Base-by-base conservation (phyloP, 2,329 filamentous ascomycete genomes). In the Zasmidium citrigriseum region DNA sequence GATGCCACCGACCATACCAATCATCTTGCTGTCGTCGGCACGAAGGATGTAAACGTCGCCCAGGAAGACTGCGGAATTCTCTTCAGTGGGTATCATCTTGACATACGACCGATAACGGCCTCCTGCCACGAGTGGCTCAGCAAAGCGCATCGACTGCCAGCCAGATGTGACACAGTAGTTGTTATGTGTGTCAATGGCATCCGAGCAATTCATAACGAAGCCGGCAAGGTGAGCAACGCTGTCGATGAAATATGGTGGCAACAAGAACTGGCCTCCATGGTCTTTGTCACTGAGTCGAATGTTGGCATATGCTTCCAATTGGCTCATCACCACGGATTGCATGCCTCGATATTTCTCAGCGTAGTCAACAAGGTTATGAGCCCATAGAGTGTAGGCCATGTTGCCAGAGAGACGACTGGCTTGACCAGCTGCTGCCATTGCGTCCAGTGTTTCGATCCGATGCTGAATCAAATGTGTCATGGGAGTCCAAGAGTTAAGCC, bases 221-320 rank as follows among this genome's bases (percentile, higher is more conserved):
- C 66, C 61, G 23, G 70, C 61, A 23, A 61, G 72, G 24, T 68
- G 67, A 12, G 72, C 64, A 18, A 44, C 16, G 20, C 29, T 72
- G 66, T 78, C 76, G 44, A 76, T 76, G 54, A 67, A 72, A 62
- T 73, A 70, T 9, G 65, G 63, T 10, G 57, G 58, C 24, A 60
- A 46, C 52, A 66, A 41, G 20, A 49, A 18, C n/a, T n/a, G n/a
- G n/a, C n/a, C n/a, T n/a, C 63, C 64, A 27, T 55, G 55, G 27
- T 57, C 46, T 10, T 58, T 41, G 5, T n/a, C 58, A 24, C 25
- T 54, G 51, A 62, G 64, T 54, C 23, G 22, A 51, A 61, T 62
- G 21, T 53, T 48, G n/a, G 46, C 73, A 68, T 44, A 67, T 64
- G n/a, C 74, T 62, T 70, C 78, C 70, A 48, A 73, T 71, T 29